Conservation (phyloP, 2,329 filamentous ascomycete genomes). For the Neofusicoccum umdonicola region DNA sequence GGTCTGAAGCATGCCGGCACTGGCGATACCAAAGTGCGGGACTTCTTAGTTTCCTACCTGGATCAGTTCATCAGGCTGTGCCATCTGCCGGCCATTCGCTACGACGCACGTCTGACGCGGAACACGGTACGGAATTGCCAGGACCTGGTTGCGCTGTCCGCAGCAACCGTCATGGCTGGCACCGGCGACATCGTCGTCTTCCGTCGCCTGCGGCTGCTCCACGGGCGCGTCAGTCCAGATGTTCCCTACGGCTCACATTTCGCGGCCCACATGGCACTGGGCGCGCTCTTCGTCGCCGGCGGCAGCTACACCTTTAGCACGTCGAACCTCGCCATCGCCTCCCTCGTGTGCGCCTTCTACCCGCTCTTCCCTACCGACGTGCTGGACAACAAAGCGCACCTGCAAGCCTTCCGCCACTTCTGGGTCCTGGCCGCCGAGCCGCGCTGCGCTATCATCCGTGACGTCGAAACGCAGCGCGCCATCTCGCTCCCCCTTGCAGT, state of each 20-base stretch:
- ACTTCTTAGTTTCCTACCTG: constrained; percentile 79
- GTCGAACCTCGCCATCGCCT: constrained; percentile 80
- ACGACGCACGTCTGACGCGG: constrained; percentile 80
- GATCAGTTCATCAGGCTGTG: constrained; percentile 82
- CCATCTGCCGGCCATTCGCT: constrained; percentile 61
- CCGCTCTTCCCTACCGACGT: constrained; percentile 86
- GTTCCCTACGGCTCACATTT: constrained; percentile 92
- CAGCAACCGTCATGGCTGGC: constrained; percentile 90
- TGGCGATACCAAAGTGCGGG: constrained; percentile 65
- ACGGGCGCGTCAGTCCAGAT: constrained; percentile 79
- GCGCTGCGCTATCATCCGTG: constrained; percentile 82
- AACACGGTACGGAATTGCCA: constrained; percentile 88
- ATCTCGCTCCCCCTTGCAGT: constrained; percentile 71
- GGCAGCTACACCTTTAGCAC: constrained; percentile 91
- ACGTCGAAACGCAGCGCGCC: constrained; percentile 78
- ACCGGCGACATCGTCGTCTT: constrained; percentile 86
- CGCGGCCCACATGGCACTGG: constrained; percentile 87
- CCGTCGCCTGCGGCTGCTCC: constrained; percentile 79
- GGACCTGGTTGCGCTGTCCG: constrained; percentile 78
- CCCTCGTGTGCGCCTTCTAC: constrained; percentile 88
- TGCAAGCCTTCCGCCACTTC: constrained; percentile 95
- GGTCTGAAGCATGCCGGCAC: constrained; percentile 48
- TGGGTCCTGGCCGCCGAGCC: constrained; percentile 94
- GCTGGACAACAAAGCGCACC: constrained; percentile 88
- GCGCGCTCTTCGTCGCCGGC: constrained; percentile 85